Evolutionary conservation across 768 basidiomycete genomes (phyloP).

Genomic region (Dioszegia hungarica): DNA sequence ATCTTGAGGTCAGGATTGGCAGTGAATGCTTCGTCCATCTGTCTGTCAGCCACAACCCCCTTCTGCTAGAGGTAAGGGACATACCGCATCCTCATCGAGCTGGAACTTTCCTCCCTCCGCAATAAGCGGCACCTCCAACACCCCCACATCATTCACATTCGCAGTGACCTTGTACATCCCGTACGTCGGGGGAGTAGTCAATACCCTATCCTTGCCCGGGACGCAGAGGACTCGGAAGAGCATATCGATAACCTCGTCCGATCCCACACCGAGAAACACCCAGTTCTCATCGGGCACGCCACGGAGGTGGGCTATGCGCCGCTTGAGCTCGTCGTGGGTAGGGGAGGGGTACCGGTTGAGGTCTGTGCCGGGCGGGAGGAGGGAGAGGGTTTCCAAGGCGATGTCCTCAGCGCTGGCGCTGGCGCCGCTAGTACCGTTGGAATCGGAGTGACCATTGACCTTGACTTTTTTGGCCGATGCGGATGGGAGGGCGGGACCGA

Average conservation of each 20-base stretch:
- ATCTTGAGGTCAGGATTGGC: conserved; percentile 77
- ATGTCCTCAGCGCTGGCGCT: neutral
- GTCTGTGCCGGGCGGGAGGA: conserved; percentile 16
- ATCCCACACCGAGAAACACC: conserved; percentile 92
- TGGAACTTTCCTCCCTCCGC: conserved; percentile 83
- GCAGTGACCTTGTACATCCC: conserved; percentile 97
- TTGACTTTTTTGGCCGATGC: conserved; percentile 16
- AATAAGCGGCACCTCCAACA: conserved; percentile 70
- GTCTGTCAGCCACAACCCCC: neutral
- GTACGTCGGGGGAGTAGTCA: conserved; percentile 91
- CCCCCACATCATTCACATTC: conserved; percentile 83
- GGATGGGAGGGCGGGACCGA: conserved; percentile 78
- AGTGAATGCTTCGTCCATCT: conserved; percentile 54
- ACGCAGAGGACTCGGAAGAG: conserved; percentile 82
- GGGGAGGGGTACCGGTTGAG: conserved; percentile 94
- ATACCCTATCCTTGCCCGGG: conserved; percentile 72
- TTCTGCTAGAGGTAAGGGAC: conserved; percentile 20
- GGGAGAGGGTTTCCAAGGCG: conserved; percentile 15
- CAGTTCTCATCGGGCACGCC: conserved; percentile 62
- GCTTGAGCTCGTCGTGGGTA: conserved; percentile 72
- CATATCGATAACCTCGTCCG: conserved; percentile 93
- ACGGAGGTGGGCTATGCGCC: conserved; percentile 67
- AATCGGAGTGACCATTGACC: neutral
- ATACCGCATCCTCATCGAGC: conserved; percentile 66
- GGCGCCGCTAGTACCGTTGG: too few relatives aligned